Conservation (phyloP, 2,329 filamentous ascomycete species). For the Daldinia sp. region DNA sequence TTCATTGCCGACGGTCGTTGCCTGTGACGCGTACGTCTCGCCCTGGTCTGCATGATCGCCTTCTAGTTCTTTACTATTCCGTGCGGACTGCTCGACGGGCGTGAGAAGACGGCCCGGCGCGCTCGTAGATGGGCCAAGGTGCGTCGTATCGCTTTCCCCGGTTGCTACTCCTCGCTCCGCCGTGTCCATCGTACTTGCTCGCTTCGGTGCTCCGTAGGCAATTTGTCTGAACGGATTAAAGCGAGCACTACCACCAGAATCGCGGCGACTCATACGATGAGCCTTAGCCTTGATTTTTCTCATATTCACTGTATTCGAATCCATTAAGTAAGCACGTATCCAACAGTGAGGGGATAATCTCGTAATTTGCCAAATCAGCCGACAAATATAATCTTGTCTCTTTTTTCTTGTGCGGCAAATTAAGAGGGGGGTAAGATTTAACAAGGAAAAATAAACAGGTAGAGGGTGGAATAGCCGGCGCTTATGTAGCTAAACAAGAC, state of each 20-base stretch:
- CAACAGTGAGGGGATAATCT: not conserved
- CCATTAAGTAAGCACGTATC: conserved; percentile 30
- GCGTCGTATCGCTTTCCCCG: not conserved
- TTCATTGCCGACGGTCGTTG: conserved; percentile 28
- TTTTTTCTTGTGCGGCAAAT: too few species aligned
- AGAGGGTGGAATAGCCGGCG: not conserved
- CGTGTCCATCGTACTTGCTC: conserved; percentile 29
- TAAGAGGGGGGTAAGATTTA: too few species aligned
- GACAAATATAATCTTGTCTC: too few species aligned
- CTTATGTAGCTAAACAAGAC: not conserved
- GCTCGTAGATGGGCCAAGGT: conserved; percentile 20
- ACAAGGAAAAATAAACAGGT: not conserved
- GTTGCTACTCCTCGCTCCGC: conserved; percentile 24
- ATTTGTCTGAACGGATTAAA: conserved; percentile 35
- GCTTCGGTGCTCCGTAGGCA: conserved; percentile 27
- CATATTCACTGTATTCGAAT: conserved; percentile 29
- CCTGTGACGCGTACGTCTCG: conserved; percentile 35
- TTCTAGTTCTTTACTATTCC: conserved; percentile 33
- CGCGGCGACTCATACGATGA: conserved; percentile 30
- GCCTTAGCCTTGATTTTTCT: conserved; percentile 33
- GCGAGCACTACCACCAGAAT: conserved; percentile 32
- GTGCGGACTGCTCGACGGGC: conserved; percentile 23
- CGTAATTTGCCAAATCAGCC: not conserved
- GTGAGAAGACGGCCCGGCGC: conserved; percentile 32
- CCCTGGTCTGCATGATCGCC: conserved; percentile 9